Conservation (phyloP, 495 filamentous ascomycete species). For the Daldinia caldariorum region DNA sequence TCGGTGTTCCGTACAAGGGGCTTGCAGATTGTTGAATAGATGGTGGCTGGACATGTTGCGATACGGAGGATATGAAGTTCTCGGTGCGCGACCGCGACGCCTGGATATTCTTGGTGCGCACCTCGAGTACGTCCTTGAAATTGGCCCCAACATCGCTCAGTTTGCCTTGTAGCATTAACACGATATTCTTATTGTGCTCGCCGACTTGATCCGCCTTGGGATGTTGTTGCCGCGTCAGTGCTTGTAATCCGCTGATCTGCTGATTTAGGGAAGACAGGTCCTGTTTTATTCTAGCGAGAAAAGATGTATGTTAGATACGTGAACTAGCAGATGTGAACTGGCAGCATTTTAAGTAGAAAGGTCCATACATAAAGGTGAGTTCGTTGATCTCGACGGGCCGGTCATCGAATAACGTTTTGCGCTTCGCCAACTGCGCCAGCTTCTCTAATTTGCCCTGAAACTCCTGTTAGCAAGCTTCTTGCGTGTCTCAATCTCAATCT, state of each 20-base stretch:
- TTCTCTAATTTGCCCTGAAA: constrained; percentile 80
- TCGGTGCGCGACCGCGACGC: constrained; percentile 91
- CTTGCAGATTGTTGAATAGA: constrained; percentile 74
- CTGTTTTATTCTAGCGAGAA: constrained; percentile 83
- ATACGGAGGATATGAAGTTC: constrained; percentile 92
- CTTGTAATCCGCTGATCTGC: constrained; percentile 82
- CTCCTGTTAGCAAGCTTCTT: constrained; percentile 2
- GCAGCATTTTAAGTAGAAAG: constrained; percentile 3
- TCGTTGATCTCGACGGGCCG: constrained; percentile 96
- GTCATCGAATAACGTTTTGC: constrained; percentile 97
- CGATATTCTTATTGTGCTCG: constrained; percentile 97
- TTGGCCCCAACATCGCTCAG: constrained; percentile 91
- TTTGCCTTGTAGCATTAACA: constrained; percentile 91
- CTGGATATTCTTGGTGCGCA: constrained; percentile 98
- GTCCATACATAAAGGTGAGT: constrained; percentile 69
- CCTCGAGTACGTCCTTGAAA: constrained; percentile 97
- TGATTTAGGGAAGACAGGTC: constrained; percentile 89
- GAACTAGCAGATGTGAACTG: neutral
- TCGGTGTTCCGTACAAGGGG: constrained; percentile 87
- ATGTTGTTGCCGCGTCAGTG: constrained; percentile 72
- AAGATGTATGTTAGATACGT: constrained; percentile 45
- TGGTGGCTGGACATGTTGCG: constrained; percentile 67
- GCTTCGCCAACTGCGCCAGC: constrained; percentile 90
- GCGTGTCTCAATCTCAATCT: neutral
- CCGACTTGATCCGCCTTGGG: constrained; percentile 86